These are phyloP conservation scores for Klebsormidium nitens DNA, from an alignment of 139 green algal genomes.

Conservation along the genomic window DNA sequence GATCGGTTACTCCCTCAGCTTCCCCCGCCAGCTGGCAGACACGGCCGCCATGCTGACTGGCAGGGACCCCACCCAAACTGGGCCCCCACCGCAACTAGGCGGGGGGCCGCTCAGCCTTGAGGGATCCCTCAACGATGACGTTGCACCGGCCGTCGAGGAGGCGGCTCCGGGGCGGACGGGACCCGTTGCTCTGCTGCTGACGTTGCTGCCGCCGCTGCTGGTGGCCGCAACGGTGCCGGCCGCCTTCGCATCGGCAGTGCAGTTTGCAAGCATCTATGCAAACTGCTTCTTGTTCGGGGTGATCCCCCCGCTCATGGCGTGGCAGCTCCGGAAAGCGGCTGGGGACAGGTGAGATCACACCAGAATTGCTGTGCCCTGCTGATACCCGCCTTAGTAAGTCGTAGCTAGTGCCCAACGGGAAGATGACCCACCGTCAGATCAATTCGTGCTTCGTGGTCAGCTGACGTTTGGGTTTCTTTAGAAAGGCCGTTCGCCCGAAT, in stretches of 20 bases:
- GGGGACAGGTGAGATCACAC: no score
- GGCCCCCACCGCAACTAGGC: no score
- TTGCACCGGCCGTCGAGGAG: neutral
- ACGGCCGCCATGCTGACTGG: neutral
- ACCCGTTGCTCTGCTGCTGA: neutral
- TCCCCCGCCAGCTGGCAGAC: conserved; percentile 2
- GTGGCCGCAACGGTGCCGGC: neutral
- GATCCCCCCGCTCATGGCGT: conserved; percentile 2
- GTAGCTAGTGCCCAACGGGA: no score
- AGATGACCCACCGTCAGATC: no score
- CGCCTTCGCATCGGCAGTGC: neutral
- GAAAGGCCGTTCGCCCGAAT: no score
- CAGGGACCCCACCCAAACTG: no score
- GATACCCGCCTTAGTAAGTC: no score
- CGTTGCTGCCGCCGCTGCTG: conserved; percentile 1
- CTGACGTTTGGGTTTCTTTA: no score
- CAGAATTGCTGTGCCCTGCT: no score
- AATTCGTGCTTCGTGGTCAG: no score
- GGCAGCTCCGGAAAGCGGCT: neutral
- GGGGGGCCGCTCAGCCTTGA: no score
- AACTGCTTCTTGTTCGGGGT: conserved; percentile 13
- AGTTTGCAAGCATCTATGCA: conserved; percentile 1
- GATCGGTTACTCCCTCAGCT: conserved; percentile 9
- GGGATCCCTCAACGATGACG: no score
- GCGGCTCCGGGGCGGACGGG: neutral